Conservation (phyloP, 1,284 basidiomycete genomes). For the Ganoderma leucocontextum region DNA sequence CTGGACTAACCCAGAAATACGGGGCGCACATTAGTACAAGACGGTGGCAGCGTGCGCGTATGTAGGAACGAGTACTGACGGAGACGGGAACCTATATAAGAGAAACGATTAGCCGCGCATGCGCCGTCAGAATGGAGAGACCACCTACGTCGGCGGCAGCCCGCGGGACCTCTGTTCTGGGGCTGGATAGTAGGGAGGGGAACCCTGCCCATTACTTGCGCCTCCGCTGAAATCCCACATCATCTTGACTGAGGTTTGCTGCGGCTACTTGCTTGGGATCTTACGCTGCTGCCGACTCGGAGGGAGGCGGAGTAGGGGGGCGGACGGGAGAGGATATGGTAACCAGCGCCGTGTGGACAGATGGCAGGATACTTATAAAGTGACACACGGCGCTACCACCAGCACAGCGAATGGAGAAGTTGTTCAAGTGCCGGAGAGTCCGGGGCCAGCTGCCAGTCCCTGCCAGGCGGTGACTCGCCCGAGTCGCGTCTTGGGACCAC, state of each 20-base stretch:
- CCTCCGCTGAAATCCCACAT: slow-evolving; percentile 37
- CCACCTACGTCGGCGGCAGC: slow-evolving; percentile 24
- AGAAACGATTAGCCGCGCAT: neutral
- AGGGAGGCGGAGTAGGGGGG: slow-evolving; percentile 14
- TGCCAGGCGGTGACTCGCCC: slow-evolving; percentile 26
- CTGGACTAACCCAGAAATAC: slow-evolving; percentile 11
- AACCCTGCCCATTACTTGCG: slow-evolving; percentile 22
- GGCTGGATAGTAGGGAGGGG: slow-evolving; percentile 26
- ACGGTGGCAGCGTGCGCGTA: neutral
- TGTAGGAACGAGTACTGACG: slow-evolving; percentile 20
- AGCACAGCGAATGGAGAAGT: slow-evolving; percentile 14
- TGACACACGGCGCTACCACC: slow-evolving; percentile 19
- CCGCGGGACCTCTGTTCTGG: slow-evolving; percentile 21
- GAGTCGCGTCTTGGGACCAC: slow-evolving; percentile 18
- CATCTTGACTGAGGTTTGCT: slow-evolving; percentile 18
- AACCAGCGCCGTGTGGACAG: slow-evolving; percentile 23
- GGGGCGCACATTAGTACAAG: slow-evolving; percentile 18
- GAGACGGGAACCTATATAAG: slow-evolving; percentile 23
- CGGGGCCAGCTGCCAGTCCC: slow-evolving; percentile 16
- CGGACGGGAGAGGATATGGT: slow-evolving; percentile 24
- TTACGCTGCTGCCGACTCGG: slow-evolving; percentile 4
- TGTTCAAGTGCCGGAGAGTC: slow-evolving; percentile 17
- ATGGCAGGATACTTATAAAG: slow-evolving; percentile 31
- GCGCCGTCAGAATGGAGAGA: slow-evolving; percentile 19
- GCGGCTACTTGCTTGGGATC: neutral